Conservation (phyloP, 1,139 yeast genomes). For the Saccharomyces hybrid region DNA sequence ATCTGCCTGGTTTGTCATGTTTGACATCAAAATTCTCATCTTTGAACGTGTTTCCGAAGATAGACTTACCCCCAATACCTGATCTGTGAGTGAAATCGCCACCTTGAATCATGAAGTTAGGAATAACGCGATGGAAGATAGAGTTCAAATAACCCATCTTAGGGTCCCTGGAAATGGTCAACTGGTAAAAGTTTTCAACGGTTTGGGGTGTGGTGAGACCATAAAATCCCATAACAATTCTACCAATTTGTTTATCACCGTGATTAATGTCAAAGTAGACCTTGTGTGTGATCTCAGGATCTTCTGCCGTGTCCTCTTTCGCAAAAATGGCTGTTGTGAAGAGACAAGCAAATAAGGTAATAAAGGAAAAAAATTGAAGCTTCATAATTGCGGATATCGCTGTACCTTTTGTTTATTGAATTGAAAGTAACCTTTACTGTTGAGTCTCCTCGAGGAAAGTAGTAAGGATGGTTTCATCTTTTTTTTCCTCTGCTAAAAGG, state of each 20-base stretch:
- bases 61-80: conserved; percentile 71
- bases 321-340: conserved; percentile 9
- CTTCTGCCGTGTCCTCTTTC: conserved; percentile 29
- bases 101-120: conserved; percentile 75
- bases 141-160: conserved; percentile 48
- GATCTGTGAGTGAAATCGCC: conserved; percentile 67
- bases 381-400: conserved; percentile 6
- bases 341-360: conserved; percentile 1
- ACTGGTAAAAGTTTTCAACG: conserved; percentile 60
- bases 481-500: not conserved
- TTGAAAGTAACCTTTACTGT: not conserved
- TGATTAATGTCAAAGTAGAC: conserved; percentile 57
- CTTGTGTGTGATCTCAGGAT: conserved; percentile 56
- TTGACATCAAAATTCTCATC: conserved; percentile 63
- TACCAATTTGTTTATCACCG: conserved; percentile 53
- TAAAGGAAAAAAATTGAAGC: not conserved
- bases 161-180: conserved; percentile 46
- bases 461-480: not conserved
- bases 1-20: conserved; percentile 61
- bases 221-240: conserved; percentile 60
- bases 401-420: not conserved
- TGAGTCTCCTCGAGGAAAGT: not conserved
- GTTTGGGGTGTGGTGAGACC: conserved; percentile 73
- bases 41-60: conserved; percentile 59
- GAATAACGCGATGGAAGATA: conserved; percentile 68